A percentile compares a stretch with the other conserved stretches of the same genome.
These are phyloP conservation scores for Phoma sp. DNA, from an alignment of 2,329 filamentous ascomycete genomes.

Conservation along the genomic window DNA sequence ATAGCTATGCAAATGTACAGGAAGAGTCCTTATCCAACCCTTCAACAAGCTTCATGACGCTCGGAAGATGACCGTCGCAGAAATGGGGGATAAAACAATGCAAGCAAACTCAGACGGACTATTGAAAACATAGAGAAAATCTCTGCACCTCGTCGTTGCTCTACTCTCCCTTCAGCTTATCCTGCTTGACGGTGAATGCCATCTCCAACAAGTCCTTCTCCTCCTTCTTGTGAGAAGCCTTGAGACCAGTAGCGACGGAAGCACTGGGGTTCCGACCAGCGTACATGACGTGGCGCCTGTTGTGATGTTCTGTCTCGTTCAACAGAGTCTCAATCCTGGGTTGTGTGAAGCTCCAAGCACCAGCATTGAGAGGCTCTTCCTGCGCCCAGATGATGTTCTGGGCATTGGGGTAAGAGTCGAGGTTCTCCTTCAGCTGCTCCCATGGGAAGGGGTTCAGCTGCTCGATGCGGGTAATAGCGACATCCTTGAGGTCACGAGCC, in stretches of 20 bases:
- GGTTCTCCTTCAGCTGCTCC: conserved; percentile 94
- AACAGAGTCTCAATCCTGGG: conserved; percentile 95
- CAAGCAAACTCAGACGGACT: conserved; percentile 21
- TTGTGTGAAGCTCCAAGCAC: conserved; percentile 96
- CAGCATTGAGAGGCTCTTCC: conserved; percentile 97
- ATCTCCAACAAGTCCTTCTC: conserved; percentile 81
- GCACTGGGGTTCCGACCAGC: conserved; percentile 93
- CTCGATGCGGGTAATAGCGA: conserved; percentile 93
- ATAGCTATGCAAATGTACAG: conserved; percentile 38
- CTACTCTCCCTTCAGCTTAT: conserved; percentile 71
- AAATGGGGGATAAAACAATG: conserved; percentile 27
- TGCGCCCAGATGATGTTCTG: conserved; percentile 98
- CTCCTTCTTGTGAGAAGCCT: conserved; percentile 88
- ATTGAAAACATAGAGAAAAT: conserved; percentile 11
- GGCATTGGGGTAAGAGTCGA: conserved; percentile 96
- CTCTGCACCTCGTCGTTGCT: neutral
- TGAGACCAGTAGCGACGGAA: conserved; percentile 91
- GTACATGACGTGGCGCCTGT: conserved; percentile 96
- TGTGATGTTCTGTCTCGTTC: conserved; percentile 90
- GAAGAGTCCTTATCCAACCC: conserved; percentile 26
- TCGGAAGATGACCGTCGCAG: conserved; percentile 12
- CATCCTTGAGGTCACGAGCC: conserved; percentile 84
- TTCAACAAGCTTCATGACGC: conserved; percentile 13
- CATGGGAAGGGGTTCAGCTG: conserved; percentile 99
- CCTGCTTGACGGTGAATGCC: conserved; percentile 69